Percentiles rank a stretch among this genome's conserved stretches.
Evolutionary conservation across 345 rosid species (phyloP).

Genomic region (Sonneratia caseolaris): DNA sequence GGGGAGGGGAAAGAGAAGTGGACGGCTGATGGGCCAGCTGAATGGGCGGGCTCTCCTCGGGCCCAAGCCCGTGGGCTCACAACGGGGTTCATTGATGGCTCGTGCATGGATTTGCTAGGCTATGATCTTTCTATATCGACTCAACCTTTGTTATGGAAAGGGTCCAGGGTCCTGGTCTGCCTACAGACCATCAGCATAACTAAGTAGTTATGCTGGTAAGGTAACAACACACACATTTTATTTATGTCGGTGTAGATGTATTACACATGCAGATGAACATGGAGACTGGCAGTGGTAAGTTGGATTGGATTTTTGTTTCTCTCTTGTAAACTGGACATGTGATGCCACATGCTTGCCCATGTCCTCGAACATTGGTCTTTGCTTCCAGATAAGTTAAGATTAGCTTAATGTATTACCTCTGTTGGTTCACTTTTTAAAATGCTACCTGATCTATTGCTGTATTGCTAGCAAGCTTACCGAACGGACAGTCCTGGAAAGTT

Average conservation of each 20-base stretch:
- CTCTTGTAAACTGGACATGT: background rate
- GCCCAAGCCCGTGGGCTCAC: too few species aligned
- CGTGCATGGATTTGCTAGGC: too few species aligned
- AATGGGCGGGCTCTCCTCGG: too few species aligned
- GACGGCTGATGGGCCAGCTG: too few species aligned
- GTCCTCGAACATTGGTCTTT: background rate
- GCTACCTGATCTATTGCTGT: background rate
- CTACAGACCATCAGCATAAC: too few species aligned
- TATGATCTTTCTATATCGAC: too few species aligned
- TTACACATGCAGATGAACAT: background rate
- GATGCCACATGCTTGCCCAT: background rate
- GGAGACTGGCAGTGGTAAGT: background rate
- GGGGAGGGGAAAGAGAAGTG: too few species aligned
- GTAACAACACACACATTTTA: background rate
- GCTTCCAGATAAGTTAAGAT: background rate
- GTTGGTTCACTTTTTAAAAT: background rate
- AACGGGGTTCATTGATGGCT: too few species aligned
- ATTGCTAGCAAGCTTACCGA: background rate
- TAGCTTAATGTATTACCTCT: background rate
- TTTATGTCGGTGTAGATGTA: background rate
- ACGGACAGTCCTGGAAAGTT: background rate
- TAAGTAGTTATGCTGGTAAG: too few species aligned
- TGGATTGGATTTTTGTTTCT: background rate
- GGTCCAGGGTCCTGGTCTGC: too few species aligned
- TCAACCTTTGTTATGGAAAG: too few species aligned